These are phyloP conservation scores for Haemoproteus tartakovskyi DNA, from an alignment of 169 alveolate species.

Conservation along the genomic window DNA sequence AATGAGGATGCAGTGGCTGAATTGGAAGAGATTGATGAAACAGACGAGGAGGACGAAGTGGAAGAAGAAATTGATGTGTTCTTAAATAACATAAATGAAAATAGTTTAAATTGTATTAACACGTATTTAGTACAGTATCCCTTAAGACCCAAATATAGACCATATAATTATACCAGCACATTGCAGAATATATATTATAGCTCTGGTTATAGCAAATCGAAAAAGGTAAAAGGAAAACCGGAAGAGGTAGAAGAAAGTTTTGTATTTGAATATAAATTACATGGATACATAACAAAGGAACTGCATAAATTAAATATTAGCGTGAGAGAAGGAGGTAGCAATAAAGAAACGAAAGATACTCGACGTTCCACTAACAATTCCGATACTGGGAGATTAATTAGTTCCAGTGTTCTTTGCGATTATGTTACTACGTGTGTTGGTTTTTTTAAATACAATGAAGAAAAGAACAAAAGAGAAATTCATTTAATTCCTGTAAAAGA, in stretches of 20 bases:
- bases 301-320: too few relatives aligned
- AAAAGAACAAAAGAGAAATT: constrained; percentile 53
- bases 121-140: constrained; percentile 63
- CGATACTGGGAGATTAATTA: constrained; percentile 50
- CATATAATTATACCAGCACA: constrained; percentile 42
- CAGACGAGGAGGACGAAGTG: constrained; percentile 23
- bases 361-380: constrained; percentile 25
- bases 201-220: constrained; percentile 35
- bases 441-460: constrained; percentile 55
- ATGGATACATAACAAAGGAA: constrained; percentile 29
- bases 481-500: constrained; percentile 53
- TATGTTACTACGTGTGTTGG: constrained; percentile 55
- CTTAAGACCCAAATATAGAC: constrained; percentile 59
- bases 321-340: too few relatives aligned
- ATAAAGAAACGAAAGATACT: constrained; percentile 13
- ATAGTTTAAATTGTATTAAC: constrained; percentile 27
- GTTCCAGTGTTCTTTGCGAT: constrained; percentile 63
- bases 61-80: constrained; percentile 65
- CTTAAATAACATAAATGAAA: constrained; percentile 47
- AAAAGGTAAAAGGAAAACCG: constrained; percentile 27
- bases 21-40: not conserved
- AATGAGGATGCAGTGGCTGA: constrained; percentile 7
- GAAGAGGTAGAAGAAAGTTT: constrained; percentile 26
- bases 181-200: constrained; percentile 39
- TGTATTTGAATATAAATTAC: constrained; percentile 56